phyloP scores from a whole-genome alignment of 306 rosid species.

The Casuarina glauca region DNA sequence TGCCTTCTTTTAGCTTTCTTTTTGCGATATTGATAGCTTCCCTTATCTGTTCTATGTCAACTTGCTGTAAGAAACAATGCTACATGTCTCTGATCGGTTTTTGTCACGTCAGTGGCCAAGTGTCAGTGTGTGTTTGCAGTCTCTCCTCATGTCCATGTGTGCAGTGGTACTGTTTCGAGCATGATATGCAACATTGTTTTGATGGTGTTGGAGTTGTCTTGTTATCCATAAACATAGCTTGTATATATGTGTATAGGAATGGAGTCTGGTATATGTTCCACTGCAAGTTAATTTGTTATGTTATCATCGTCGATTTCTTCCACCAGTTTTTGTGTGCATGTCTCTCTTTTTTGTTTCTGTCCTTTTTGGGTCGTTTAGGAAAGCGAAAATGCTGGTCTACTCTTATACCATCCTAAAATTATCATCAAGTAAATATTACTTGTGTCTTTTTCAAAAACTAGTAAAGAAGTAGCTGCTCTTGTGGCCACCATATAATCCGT shows the following conservation, averaged over 20 bases:
- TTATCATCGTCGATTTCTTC: neutral
- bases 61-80: neutral
- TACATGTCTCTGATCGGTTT: neutral
- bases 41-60: slow-evolving; percentile 12
- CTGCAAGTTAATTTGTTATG: neutral
- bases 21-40: slow-evolving; percentile 17
- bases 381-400: neutral
- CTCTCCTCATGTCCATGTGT: neutral
- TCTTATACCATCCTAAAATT: neutral
- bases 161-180: neutral
- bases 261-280: neutral
- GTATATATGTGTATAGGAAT: neutral
- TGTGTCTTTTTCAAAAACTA: neutral
- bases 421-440: neutral
- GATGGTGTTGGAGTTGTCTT: neutral
- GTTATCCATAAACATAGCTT: neutral
- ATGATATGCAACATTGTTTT: neutral
- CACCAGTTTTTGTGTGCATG: neutral
- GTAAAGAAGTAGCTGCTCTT: neutral
- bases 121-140: neutral
- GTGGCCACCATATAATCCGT: neutral
- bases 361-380: neutral
- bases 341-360: neutral
- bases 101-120: slow-evolving; percentile 1
- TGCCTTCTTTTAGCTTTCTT: slow-evolving; percentile 14